Percentiles rank a stretch among this genome's conserved stretches.
phyloP scores from a whole-genome alignment of 768 basidiomycete species.

The button mushroom (Agaricus bisporus) region DNA sequence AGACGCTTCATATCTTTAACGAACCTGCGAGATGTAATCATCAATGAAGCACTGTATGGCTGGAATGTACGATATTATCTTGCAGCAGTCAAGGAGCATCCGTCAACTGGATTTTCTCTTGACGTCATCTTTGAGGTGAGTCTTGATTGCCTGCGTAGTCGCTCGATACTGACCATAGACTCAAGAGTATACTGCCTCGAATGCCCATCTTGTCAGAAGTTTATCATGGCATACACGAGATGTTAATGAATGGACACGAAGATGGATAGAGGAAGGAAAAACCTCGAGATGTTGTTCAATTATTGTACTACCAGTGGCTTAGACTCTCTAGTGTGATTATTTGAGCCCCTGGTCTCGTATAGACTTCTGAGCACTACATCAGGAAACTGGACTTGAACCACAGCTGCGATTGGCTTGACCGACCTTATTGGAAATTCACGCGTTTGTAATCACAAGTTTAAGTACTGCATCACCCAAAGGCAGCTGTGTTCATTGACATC shows the following conservation, averaged over 20 bases:
- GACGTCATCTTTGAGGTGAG: constrained; percentile 59
- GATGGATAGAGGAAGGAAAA: neutral
- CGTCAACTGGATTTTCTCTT: constrained; percentile 25
- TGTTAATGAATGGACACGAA: constrained; percentile 18
- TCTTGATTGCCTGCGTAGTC: constrained; percentile 4
- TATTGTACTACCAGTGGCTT: no score
- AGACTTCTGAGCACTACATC: no score
- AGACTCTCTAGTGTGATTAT: no score
- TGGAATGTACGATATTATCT: constrained; percentile 75
- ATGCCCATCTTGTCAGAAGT: constrained; percentile 55
- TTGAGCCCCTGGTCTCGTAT: no score
- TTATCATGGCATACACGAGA: constrained; percentile 54
- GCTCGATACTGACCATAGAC: neutral
- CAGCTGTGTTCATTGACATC: neutral
- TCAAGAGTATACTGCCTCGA: constrained; percentile 58
- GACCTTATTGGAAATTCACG: no score
- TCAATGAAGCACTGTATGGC: constrained; percentile 66
- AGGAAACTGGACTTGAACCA: no score
- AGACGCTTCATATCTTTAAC: constrained; percentile 57
- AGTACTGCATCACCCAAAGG: no score
- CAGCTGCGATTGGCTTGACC: no score
- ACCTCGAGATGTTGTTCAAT: no score
- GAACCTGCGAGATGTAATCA: constrained; percentile 52
- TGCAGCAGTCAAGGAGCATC: constrained; percentile 35
- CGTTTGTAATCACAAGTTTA: neutral